Conservation (phyloP, 106 monocot species). For the Dioscorea dumetorum region DNA sequence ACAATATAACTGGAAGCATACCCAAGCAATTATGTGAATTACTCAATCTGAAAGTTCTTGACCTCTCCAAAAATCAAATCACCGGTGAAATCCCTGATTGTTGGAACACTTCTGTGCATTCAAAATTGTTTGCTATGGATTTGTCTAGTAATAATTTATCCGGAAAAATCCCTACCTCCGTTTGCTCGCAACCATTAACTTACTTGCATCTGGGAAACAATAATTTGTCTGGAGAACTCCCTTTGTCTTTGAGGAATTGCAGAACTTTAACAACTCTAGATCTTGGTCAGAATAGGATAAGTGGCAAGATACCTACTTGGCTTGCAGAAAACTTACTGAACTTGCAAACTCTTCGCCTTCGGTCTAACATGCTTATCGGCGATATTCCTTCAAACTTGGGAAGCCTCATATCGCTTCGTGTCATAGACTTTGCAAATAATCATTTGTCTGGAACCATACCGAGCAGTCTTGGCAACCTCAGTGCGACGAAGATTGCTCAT, state of each 20-base stretch:
- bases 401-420: conserved; percentile 1
- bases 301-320: conserved; percentile 35
- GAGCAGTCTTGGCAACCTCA: background rate
- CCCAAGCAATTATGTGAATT: too few relatives aligned
- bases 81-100: too few relatives aligned
- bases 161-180: too few relatives aligned
- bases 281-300: conserved; percentile 26
- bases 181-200: too few relatives aligned
- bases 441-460: conserved; percentile 15
- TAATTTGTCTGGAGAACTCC: conserved; percentile 18
- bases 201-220: conserved; percentile 24
- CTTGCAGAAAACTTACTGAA: conserved; percentile 8
- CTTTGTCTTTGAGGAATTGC: conserved; percentile 6
- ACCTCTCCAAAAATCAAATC: too few relatives aligned
- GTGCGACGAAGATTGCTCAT: background rate
- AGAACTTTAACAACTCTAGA: conserved; percentile 11
- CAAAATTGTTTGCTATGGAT: too few relatives aligned
- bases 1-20: too few relatives aligned
- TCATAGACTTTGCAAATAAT: conserved; percentile 19
- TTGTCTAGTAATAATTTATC: too few relatives aligned
- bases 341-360: background rate
- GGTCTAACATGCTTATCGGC: conserved; percentile 14
- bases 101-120: too few relatives aligned
- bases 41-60: too few relatives aligned
- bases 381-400: conserved; percentile 5